phyloP scores from a whole-genome alignment of 73 alveolate species.

The Breviolum minutum region DNA sequence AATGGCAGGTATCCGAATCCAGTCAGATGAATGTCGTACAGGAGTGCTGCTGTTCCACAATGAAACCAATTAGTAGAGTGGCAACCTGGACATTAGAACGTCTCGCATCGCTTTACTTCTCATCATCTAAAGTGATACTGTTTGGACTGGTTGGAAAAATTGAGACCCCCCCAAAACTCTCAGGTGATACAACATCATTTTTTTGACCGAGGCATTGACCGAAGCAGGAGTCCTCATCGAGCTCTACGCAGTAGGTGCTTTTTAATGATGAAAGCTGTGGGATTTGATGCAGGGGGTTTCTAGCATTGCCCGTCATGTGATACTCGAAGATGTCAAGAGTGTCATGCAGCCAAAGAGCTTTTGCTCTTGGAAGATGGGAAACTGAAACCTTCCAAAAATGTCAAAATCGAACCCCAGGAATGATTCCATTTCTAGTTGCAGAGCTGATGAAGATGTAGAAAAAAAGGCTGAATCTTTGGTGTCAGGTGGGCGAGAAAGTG shows the following conservation, averaged over 20 bases:
- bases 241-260: slow-evolving; percentile 48
- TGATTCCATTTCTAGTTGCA: background rate
- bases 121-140: too few species aligned
- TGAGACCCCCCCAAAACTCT: background rate
- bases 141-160: too few species aligned
- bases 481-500: slow-evolving; percentile 88
- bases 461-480: background rate
- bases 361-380: background rate
- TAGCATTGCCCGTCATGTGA: background rate
- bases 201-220: slow-evolving; percentile 8
- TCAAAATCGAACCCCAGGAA: background rate
- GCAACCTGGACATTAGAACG: background rate
- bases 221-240: slow-evolving; percentile 73
- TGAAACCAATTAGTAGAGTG: background rate
- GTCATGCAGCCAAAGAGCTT: background rate
- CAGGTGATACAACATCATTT: background rate
- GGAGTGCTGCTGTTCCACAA: too few species aligned
- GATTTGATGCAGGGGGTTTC: background rate
- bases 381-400: background rate
- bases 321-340: background rate
- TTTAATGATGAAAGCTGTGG: background rate
- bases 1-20: background rate
- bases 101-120: background rate
- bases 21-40: too few species aligned
- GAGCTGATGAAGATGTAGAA: background rate